Percentiles rank a stretch among this genome's conserved stretches.
Conservation (phyloP, 495 filamentous ascomycete species). For the Extremus antarcticus region DNA sequence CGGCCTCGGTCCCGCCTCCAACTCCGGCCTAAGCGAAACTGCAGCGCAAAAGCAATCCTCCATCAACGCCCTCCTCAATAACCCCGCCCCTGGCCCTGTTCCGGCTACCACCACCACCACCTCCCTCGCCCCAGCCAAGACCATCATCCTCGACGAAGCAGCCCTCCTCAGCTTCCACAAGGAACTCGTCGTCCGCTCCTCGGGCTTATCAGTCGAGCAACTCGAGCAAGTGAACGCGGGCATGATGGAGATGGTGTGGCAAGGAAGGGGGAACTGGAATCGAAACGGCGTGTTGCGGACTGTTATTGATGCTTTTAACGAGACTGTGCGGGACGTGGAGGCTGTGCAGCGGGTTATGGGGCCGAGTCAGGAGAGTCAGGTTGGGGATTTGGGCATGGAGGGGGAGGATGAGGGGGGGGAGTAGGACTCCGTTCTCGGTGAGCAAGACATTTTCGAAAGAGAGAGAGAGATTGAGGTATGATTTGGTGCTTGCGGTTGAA, state of each 20-base stretch:
- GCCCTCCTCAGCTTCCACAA: slow-evolving; percentile 44
- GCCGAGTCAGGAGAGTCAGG: slow-evolving; percentile 22
- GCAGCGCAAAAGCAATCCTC: not conserved
- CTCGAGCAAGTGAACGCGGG: slow-evolving; percentile 86
- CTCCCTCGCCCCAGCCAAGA: not conserved
- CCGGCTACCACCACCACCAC: slow-evolving; percentile 31
- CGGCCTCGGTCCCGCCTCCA: slow-evolving; percentile 38
- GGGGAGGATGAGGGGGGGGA: not conserved
- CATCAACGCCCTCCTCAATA: not conserved
- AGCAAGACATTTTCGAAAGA: too few species aligned
- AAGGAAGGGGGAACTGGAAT: slow-evolving; percentile 64
- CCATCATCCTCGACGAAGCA: slow-evolving; percentile 45
- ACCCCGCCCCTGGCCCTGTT: not conserved
- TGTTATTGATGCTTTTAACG: slow-evolving; percentile 61
- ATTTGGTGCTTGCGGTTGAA: too few species aligned
- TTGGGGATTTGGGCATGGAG: not conserved
- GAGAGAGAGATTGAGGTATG: too few species aligned
- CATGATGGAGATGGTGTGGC: slow-evolving; percentile 84
- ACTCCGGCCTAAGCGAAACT: slow-evolving; percentile 31
- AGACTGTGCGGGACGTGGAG: slow-evolving; percentile 70
- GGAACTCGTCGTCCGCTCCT: slow-evolving; percentile 51
- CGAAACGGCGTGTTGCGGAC: slow-evolving; percentile 54
- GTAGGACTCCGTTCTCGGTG: too few species aligned
- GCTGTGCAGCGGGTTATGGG: slow-evolving; percentile 45
- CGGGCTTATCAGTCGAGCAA: slow-evolving; percentile 82